Base-by-base conservation (phyloP, 345 rosid species). In the Anastatica hierochuntica region DNA sequence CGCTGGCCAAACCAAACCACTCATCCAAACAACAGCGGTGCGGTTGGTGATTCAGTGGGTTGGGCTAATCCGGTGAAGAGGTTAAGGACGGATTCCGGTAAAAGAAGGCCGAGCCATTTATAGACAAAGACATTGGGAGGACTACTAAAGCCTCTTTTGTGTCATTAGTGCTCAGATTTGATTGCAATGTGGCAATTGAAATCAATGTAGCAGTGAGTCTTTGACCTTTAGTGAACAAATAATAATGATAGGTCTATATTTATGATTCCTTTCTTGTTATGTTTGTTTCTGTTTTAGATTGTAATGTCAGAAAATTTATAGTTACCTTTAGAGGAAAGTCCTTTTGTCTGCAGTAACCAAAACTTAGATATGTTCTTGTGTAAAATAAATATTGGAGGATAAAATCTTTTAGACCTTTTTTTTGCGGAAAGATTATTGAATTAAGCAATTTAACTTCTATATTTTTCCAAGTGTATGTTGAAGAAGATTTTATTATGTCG, bases 31-130 rank as follows among this genome's bases (percentile, higher is more conserved):
- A 82, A 68, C 42, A 82, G 80, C 15, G 72, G 77, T 24, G 51
- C 62, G 7, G 72, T 58, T 43, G 76, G 70, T 14, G 95, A 80
- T 29, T 66, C 57, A 52, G 89, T 88, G 17, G 95, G 97, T 46
- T 94, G 99, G 99, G 97, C 99, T 60, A 85, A 94, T 76, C 99
- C 97, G 9, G 99, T 88, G 23, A 94, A 94, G 83, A 79, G 90
- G 73, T 53, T 85, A 69, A 83, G 99, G 60, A 88, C 99, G 11
- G 99, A 85, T 72, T 69, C 94, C 6, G 95, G 94, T 55, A 83
- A 82, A 69, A 80, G 97, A 68, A 73, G 99, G 69, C 90, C 95
- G 1, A 83, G 95, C 76, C 94, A 85, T 70, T 71, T 77, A 46
- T 94, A 79, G 82, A 44, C 39, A 18, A 17, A 9, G 41, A 49